A percentile compares a stretch with the other conserved stretches of the same genome.
These are phyloP conservation scores for Akanthomyces muscarius DNA, from an alignment of 2,329 filamentous ascomycete genomes.

Conservation along the genomic window DNA sequence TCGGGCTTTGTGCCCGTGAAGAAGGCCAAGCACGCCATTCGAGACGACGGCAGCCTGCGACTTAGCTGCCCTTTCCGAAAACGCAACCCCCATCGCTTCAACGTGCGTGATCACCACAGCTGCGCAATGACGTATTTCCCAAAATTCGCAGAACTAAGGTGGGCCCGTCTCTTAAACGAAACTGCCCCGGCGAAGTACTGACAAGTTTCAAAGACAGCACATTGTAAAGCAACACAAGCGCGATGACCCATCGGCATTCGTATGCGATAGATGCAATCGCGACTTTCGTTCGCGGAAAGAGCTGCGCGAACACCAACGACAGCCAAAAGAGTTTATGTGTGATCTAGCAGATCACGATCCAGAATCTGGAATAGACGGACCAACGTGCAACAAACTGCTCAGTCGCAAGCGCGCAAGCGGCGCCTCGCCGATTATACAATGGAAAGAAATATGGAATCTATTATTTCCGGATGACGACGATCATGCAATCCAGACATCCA, in stretches of 20 bases:
- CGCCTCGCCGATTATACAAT: conserved; percentile 35
- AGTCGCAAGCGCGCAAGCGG: conserved; percentile 38
- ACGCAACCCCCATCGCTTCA: conserved; percentile 42
- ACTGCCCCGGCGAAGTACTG: conserved; percentile 2
- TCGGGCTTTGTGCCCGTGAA: conserved; percentile 29
- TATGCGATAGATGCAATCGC: conserved; percentile 38
- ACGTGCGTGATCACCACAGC: conserved; percentile 42
- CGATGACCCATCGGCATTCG: conserved; percentile 37
- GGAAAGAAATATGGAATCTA: conserved; percentile 41
- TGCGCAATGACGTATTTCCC: conserved; percentile 42
- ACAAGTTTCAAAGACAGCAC: conserved; percentile 31
- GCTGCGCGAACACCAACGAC: conserved; percentile 36
- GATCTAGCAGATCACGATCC: conserved; percentile 39
- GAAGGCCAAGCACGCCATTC: conserved; percentile 29
- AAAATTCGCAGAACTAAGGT: conserved; percentile 40
- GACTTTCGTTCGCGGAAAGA: conserved; percentile 37
- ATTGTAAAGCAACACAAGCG: conserved; percentile 42
- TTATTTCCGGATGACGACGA: conserved; percentile 37
- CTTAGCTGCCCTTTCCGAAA: conserved; percentile 43
- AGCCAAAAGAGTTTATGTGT: conserved; percentile 40
- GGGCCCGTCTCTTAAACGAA: neutral
- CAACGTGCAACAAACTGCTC: conserved; percentile 37
- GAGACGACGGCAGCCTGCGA: conserved; percentile 36
- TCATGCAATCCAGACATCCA: neutral
- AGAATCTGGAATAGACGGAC: conserved; percentile 38